Conservation (phyloP, 495 filamentous ascomycete genomes). For the Trichoderma erinaceum region DNA sequence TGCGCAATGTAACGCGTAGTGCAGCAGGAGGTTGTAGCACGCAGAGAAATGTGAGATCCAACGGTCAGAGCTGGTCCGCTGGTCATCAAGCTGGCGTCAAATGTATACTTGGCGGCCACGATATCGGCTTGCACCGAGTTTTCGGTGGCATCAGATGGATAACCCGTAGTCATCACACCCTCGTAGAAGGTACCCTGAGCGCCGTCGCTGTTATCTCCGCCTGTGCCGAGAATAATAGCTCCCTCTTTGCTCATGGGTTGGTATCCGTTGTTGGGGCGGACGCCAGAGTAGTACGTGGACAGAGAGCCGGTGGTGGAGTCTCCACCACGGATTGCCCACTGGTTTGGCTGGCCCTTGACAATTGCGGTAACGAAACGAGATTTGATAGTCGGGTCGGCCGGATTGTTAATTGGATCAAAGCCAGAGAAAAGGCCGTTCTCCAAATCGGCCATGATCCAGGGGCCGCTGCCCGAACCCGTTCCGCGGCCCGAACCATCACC, state of each 20-base stretch:
- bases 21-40: conserved; percentile 31
- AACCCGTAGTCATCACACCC: conserved; percentile 54
- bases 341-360: conserved; percentile 46
- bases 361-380: conserved; percentile 47
- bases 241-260: conserved; percentile 57
- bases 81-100: conserved; percentile 31
- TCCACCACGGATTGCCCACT: conserved; percentile 50
- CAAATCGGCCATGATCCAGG: conserved; percentile 58
- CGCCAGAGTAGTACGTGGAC: conserved; percentile 50
- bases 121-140: conserved; percentile 52
- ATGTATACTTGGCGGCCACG: conserved; percentile 49
- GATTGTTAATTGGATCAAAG: conserved; percentile 32
- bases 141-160: conserved; percentile 50
- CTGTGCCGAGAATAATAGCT: conserved; percentile 45
- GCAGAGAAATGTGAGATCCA: conserved; percentile 46
- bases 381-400: conserved; percentile 39
- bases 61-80: conserved; percentile 45
- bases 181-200: conserved; percentile 58
- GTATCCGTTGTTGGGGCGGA: conserved; percentile 43
- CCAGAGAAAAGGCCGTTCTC: conserved; percentile 56
- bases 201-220: conserved; percentile 47
- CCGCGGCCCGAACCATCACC: conserved; percentile 39
- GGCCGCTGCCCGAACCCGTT: conserved; percentile 45
- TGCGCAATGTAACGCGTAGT: conserved; percentile 47
- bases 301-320: conserved; percentile 48